A percentile compares a stretch with the other conserved stretches of the same genome.
phyloP scores from a whole-genome alignment of 371 early-diverging fungal species.

The Apophysomyces ossiformis region DNA sequence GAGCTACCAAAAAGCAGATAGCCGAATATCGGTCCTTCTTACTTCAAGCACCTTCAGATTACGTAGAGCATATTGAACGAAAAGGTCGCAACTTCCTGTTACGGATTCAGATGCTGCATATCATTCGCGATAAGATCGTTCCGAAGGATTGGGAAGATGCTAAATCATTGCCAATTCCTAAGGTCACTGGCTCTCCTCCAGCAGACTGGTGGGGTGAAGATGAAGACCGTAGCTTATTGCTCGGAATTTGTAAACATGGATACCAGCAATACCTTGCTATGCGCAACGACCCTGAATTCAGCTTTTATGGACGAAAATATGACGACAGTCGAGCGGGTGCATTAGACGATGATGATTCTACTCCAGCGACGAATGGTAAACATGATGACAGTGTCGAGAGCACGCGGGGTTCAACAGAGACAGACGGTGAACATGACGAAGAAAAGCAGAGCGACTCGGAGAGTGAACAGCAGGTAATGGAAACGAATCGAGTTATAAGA shows the following conservation, averaged over 20 bases:
- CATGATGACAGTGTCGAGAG: conserved; percentile 10
- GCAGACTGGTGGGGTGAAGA: conserved; percentile 78
- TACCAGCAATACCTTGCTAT: conserved; percentile 72
- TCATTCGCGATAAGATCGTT: conserved; percentile 68
- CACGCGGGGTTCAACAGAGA: conserved; percentile 10
- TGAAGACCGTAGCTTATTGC: conserved; percentile 75
- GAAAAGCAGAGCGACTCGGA: conserved; percentile 12
- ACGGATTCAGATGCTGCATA: conserved; percentile 75
- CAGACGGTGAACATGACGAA: conserved; percentile 17
- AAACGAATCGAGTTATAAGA: not conserved
- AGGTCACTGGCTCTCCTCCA: conserved; percentile 59
- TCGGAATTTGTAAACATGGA: conserved; percentile 82
- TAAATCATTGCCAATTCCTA: conserved; percentile 61
- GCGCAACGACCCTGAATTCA: conserved; percentile 70
- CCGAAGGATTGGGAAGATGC: conserved; percentile 61
- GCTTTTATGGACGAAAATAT: conserved; percentile 57
- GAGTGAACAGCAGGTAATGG: conserved; percentile 9
- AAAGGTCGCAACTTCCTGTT: conserved; percentile 72
- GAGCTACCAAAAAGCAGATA: conserved; percentile 62
- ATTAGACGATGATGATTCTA: conserved; percentile 40
- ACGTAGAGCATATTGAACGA: conserved; percentile 70
- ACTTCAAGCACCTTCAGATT: conserved; percentile 67
- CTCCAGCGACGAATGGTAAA: conserved; percentile 28
- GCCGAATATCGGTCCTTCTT: conserved; percentile 69
- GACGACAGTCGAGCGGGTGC: conserved; percentile 47